phyloP scores from a whole-genome alignment of 2,329 filamentous ascomycete genomes.

The Claviceps sp. region DNA sequence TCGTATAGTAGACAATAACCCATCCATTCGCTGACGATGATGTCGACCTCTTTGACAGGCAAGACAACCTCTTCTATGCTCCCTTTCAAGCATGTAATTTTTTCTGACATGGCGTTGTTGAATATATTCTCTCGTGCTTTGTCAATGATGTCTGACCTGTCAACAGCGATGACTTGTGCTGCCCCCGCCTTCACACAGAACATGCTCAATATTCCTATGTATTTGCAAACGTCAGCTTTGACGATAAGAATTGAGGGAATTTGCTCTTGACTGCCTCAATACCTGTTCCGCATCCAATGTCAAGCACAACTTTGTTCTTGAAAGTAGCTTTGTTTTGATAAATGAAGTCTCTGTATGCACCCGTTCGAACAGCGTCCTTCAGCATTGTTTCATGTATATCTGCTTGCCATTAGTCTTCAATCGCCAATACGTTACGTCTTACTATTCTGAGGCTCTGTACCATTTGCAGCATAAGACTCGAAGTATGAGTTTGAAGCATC shows the following conservation, averaged over 20 bases:
- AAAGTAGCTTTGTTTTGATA: slow-evolving; percentile 85
- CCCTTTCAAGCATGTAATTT: slow-evolving; percentile 68
- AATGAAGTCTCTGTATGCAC: slow-evolving; percentile 89
- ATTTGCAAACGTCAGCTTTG: slow-evolving; percentile 12
- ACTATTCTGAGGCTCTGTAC: slow-evolving; percentile 27
- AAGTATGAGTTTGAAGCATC: slow-evolving; percentile 33
- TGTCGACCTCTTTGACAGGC: slow-evolving; percentile 71
- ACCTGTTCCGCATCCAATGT: slow-evolving; percentile 75
- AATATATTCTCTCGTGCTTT: slow-evolving; percentile 77
- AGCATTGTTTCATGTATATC: slow-evolving; percentile 95
- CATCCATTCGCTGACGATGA: slow-evolving; percentile 98
- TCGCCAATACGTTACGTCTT: not conserved
- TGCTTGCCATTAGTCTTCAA: slow-evolving; percentile 16
- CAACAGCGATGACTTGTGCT: slow-evolving; percentile 74
- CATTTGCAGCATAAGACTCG: slow-evolving; percentile 49
- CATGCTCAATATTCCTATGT: slow-evolving; percentile 70
- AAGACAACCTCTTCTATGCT: slow-evolving; percentile 77
- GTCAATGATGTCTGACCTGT: slow-evolving; percentile 81
- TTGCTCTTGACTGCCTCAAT: slow-evolving; percentile 9
- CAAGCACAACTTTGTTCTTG: slow-evolving; percentile 71
- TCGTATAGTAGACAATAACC: slow-evolving; percentile 88
- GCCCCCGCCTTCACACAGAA: slow-evolving; percentile 89
- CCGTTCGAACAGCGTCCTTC: slow-evolving; percentile 76
- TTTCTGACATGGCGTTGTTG: slow-evolving; percentile 59
- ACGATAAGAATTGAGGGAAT: not conserved